phyloP scores from a whole-genome alignment of 2,329 filamentous ascomycete genomes.

The Fusarium sp. region DNA sequence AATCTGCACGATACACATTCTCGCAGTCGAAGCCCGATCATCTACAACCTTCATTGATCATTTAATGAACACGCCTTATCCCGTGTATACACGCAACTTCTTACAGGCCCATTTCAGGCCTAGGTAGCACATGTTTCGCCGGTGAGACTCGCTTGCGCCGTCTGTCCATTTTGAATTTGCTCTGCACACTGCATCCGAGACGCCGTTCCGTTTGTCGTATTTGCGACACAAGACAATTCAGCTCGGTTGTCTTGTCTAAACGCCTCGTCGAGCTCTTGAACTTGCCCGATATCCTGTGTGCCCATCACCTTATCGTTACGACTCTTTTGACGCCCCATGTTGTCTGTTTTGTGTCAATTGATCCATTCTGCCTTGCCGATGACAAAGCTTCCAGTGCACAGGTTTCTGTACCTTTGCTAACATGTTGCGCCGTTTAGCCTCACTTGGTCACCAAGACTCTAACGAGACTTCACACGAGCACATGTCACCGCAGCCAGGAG shows the following conservation, averaged over 20 bases:
- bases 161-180: slow-evolving; percentile 34
- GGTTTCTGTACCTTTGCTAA: slow-evolving; percentile 41
- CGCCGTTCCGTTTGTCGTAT: slow-evolving; percentile 34
- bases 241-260: slow-evolving; percentile 12
- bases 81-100: slow-evolving; percentile 5
- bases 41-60: slow-evolving; percentile 9
- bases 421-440: slow-evolving; percentile 44
- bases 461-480: slow-evolving; percentile 51
- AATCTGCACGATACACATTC: slow-evolving; percentile 19
- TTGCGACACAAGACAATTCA: slow-evolving; percentile 17
- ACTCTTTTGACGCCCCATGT: slow-evolving; percentile 10
- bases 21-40: slow-evolving; percentile 12
- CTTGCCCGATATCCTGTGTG: slow-evolving; percentile 1
- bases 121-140: slow-evolving; percentile 44
- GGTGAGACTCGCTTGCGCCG: slow-evolving; percentile 42
- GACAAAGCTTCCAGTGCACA: slow-evolving; percentile 35
- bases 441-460: slow-evolving; percentile 38
- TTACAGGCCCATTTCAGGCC: slow-evolving; percentile 29
- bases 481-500: slow-evolving; percentile 70
- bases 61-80: slow-evolving; percentile 36
- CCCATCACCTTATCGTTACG: slow-evolving; percentile 17
- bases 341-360: slow-evolving; percentile 27
- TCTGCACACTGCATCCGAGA: slow-evolving; percentile 31
- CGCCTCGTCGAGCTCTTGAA: slow-evolving; percentile 5
- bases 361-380: slow-evolving; percentile 36